A percentile compares a stretch with the other conserved stretches of the same genome.
These are phyloP conservation scores for Furcasterigmium furcatum DNA, from an alignment of 2,329 filamentous ascomycete species.

Conservation along the genomic window DNA sequence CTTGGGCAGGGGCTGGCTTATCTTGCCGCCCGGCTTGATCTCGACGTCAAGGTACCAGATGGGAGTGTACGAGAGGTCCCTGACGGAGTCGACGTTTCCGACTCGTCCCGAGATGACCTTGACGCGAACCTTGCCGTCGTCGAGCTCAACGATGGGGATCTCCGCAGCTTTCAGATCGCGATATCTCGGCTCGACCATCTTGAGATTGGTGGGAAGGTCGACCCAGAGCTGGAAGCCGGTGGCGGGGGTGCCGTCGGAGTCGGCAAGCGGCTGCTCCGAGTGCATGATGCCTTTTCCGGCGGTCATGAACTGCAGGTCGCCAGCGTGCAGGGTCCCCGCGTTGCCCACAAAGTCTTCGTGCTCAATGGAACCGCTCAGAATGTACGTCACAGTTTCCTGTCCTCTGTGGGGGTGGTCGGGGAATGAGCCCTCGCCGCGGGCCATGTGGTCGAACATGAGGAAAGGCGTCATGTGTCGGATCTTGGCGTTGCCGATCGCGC, in stretches of 20 bases:
- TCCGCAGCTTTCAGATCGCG: conserved; percentile 77
- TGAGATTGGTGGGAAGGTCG: conserved; percentile 77
- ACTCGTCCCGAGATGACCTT: conserved; percentile 92
- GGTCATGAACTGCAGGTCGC: conserved; percentile 98
- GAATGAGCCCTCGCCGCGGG: conserved; percentile 78
- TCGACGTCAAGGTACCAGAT: conserved; percentile 90
- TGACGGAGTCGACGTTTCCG: conserved; percentile 79
- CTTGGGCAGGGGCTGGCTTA: conserved; percentile 71
- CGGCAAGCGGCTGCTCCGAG: conserved; percentile 87
- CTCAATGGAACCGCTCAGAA: conserved; percentile 78
- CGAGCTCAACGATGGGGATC: conserved; percentile 69
- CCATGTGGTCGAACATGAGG: conserved; percentile 94
- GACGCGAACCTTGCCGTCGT: conserved; percentile 72
- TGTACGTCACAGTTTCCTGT: conserved; percentile 85
- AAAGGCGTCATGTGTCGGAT: conserved; percentile 88
- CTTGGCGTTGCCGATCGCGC: conserved; percentile 80
- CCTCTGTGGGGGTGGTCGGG: conserved; percentile 84
- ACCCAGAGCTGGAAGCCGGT: conserved; percentile 95
- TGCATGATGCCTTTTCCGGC: conserved; percentile 90
- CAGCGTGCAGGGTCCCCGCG: conserved; percentile 75
- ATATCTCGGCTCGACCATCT: conserved; percentile 88
- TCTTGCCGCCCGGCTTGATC: conserved; percentile 74
- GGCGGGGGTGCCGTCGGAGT: conserved; percentile 71
- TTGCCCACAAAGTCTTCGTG: conserved; percentile 91
- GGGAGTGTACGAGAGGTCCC: conserved; percentile 91